Conservation (phyloP, 2,329 filamentous ascomycete species). For the Herpomyces periplanetae region DNA sequence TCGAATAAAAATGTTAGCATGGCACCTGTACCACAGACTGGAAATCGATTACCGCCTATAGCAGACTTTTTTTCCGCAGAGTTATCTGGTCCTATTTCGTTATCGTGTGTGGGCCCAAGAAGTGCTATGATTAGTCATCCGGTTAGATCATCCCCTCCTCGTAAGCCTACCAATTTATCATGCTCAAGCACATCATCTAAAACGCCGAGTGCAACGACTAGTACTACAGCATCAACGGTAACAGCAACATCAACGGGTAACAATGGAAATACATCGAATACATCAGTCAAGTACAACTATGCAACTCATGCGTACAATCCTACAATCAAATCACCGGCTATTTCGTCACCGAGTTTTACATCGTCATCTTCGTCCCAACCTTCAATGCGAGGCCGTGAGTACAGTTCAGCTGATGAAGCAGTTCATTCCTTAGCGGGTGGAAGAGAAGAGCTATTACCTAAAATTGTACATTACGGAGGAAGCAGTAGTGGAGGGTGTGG, state of each 20-base stretch:
- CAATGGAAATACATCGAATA: too few relatives aligned
- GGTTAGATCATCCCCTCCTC: conserved; percentile 20
- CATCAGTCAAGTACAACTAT: too few relatives aligned
- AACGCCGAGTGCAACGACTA: too few relatives aligned
- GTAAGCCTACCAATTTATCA: conserved; percentile 21
- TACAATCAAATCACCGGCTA: too few relatives aligned
- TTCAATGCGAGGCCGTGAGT: conserved; percentile 24
- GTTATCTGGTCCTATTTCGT: conserved; percentile 14
- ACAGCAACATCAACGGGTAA: too few relatives aligned
- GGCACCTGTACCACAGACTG: conserved; percentile 57
- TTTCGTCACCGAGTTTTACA: neutral
- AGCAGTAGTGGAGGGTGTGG: too few relatives aligned
- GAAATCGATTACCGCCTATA: conserved; percentile 67
- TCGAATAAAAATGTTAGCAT: too few relatives aligned
- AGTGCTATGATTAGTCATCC: conserved; percentile 14
- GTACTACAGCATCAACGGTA: too few relatives aligned
- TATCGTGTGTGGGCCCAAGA: too few relatives aligned
- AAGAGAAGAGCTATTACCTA: conserved; percentile 62
- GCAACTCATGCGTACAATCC: too few relatives aligned
- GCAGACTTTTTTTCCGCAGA: conserved; percentile 65
- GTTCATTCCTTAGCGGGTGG: conserved; percentile 63
- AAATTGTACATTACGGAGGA: conserved; percentile 81
- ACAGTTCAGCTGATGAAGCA: conserved; percentile 77
- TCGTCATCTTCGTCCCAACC: conserved; percentile 7
- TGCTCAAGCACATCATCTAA: too few relatives aligned